These are phyloP conservation scores for Tillandsia leiboldiana DNA, from an alignment of 176 grass and related monocot species.

Conservation along the genomic window DNA sequence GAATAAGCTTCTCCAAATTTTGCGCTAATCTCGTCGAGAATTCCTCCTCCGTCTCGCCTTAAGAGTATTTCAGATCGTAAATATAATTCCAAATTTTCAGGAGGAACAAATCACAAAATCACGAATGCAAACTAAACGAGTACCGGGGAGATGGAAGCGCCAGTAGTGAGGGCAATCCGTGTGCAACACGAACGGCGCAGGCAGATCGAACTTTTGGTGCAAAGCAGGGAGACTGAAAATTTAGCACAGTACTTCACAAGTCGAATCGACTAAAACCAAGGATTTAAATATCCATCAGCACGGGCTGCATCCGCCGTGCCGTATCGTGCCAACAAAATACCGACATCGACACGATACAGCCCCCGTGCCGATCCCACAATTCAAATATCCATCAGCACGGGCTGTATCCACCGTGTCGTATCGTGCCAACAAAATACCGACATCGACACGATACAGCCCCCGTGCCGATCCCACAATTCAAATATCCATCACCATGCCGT, in stretches of 20 bases:
- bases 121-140: neutral
- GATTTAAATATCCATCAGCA: no score
- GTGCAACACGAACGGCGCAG: slow-evolving; percentile 82
- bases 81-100: no score
- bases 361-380: no score
- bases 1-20: slow-evolving; percentile 92
- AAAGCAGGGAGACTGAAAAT: slow-evolving; percentile 72
- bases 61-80: neutral
- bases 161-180: slow-evolving; percentile 95
- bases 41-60: slow-evolving; percentile 95
- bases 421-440: no score
- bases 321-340: no score
- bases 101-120: neutral
- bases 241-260: slow-evolving; percentile 14
- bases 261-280: neutral
- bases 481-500: no score
- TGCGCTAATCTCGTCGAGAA: slow-evolving; percentile 78
- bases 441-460: no score
- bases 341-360: no score
- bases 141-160: slow-evolving; percentile 92
- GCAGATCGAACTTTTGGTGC: slow-evolving; percentile 99
- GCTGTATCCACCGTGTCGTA: no score
- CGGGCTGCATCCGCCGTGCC: no score
- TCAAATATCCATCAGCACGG: no score
- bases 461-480: no score